phyloP scores from a whole-genome alignment of 176 grass and related monocot genomes.

The Olyra latifolia region DNA sequence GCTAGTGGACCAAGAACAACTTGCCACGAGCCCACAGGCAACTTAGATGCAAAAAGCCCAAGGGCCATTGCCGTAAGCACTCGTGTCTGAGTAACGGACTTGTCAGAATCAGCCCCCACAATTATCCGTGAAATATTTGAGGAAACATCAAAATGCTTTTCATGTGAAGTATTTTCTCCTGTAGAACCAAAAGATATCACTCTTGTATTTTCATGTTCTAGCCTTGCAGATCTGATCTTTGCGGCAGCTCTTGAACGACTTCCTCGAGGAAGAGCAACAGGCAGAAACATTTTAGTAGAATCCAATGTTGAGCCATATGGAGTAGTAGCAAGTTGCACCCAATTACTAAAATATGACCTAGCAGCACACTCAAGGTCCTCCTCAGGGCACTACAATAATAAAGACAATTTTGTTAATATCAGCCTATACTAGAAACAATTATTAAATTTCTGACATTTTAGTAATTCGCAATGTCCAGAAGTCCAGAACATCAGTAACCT shows the following conservation, averaged over 20 bases:
- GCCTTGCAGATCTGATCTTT: constrained; percentile 78
- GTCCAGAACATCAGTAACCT: constrained; percentile 58
- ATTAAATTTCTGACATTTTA: constrained; percentile 18
- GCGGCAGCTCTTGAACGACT: constrained; percentile 89
- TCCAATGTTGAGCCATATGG: constrained; percentile 83
- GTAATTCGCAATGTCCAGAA: constrained; percentile 22
- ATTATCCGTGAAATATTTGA: constrained; percentile 65
- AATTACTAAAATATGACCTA: constrained; percentile 67
- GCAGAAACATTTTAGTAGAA: constrained; percentile 85
- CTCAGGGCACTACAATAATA: constrained; percentile 72
- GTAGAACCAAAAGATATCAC: constrained; percentile 63
- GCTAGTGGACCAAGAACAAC: constrained; percentile 72
- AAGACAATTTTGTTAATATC: constrained; percentile 40
- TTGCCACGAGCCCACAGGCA: constrained; percentile 70
- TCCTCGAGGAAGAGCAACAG: constrained; percentile 93
- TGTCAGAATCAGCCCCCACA: constrained; percentile 85
- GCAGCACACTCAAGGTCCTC: constrained; percentile 80
- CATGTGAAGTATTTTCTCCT: constrained; percentile 55
- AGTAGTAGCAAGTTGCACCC: constrained; percentile 90
- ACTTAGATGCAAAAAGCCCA: constrained; percentile 87
- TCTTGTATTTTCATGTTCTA: constrained; percentile 55
- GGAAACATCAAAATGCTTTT: constrained; percentile 56
- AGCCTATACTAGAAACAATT: constrained; percentile 8
- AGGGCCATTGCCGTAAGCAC: constrained; percentile 86
- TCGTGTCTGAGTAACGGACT: constrained; percentile 90